These are phyloP conservation scores for Tubosaeta brunneosetosa DNA, from an alignment of 768 basidiomycete species.

Conservation along the genomic window DNA sequence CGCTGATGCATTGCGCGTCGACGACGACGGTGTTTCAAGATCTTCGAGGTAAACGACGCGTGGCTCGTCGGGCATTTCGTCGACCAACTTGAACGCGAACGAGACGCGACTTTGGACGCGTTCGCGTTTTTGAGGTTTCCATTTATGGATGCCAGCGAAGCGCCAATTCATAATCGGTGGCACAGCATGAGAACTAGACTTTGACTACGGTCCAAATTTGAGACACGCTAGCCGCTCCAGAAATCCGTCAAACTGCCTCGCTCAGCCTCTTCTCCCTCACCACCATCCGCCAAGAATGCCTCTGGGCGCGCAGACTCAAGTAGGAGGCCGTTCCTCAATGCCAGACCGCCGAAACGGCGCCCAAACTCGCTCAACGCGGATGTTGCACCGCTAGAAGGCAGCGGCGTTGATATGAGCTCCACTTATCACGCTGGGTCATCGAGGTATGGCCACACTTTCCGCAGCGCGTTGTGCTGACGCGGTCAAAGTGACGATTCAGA, in stretches of 20 bases:
- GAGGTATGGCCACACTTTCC: constrained; percentile 42
- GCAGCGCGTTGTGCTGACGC: constrained; percentile 16
- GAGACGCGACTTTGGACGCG: constrained; percentile 14
- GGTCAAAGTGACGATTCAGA: constrained; percentile 45
- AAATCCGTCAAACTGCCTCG: constrained; percentile 62
- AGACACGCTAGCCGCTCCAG: neutral
- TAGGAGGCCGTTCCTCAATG: constrained; percentile 35
- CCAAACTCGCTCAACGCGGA: constrained; percentile 21
- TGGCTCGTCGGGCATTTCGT: constrained; percentile 22
- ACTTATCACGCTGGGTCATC: constrained; percentile 86
- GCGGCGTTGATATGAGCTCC: constrained; percentile 68
- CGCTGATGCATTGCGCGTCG: constrained; percentile 7
- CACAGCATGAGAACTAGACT: constrained; percentile 9
- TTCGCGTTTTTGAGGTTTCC: constrained; percentile 10
- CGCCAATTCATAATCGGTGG: neutral
- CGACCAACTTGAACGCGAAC: constrained; percentile 1
- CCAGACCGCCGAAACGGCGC: constrained; percentile 24
- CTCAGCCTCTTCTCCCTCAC: constrained; percentile 74
- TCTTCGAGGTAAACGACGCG: constrained; percentile 44
- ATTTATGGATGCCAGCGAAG: constrained; percentile 8
- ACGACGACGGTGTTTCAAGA: constrained; percentile 28
- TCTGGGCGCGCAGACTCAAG: constrained; percentile 46
- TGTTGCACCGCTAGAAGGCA: constrained; percentile 20
- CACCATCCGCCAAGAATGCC: constrained; percentile 53
- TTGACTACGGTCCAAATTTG: neutral